Base-by-base conservation (phyloP, 345 rosid genomes). In the Rhodamnia argentea region DNA sequence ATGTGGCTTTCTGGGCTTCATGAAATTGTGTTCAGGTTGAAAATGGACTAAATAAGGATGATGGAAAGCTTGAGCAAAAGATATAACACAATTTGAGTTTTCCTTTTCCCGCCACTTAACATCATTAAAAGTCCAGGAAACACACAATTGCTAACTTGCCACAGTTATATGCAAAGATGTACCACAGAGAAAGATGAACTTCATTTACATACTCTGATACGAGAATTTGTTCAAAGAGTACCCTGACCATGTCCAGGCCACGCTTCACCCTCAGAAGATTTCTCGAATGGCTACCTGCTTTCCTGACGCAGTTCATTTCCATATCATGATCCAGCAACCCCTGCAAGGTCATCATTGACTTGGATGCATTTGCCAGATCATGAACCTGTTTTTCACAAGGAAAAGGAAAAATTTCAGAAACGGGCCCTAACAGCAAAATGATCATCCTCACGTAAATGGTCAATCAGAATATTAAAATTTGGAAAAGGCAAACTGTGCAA, bases 191-290 rank as follows among this genome's bases (percentile, higher is more conserved):
- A 84, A 52, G 27, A 8, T 52, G 42, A 55, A 84, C 74, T 27
- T 32, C 24, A 23, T 83, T 58, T 40, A 89, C 98, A 22, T 93
- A 95, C 99, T 92, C 92, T 52, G 97, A 87, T 85, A 89, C 89
- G 16, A 97, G 82, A 40, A 97, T 93, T 88, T 95, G 94, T 88
- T 94, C 96, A 62, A 96, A 96, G 32, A 97, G 95, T 60, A 96
- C 94, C 91, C 88, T 93, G 84, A 96, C 99, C 99, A 97, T 94
- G 88, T 96, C 99, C 58, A 97, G 91, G 62, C 99, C 99, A 27
- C 99, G 99, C 93, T 96, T 97, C 13, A 97, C 99, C 88, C 96
- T 92, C 94, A 95, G 86, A 50, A 97, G 95, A 89, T 97, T 97
- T 86, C 99, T 91, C 3, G 98, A 85, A 89, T 95, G 99, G 89